Conservation (phyloP, 768 basidiomycete species). For the Hypsizygus marmoreus region DNA sequence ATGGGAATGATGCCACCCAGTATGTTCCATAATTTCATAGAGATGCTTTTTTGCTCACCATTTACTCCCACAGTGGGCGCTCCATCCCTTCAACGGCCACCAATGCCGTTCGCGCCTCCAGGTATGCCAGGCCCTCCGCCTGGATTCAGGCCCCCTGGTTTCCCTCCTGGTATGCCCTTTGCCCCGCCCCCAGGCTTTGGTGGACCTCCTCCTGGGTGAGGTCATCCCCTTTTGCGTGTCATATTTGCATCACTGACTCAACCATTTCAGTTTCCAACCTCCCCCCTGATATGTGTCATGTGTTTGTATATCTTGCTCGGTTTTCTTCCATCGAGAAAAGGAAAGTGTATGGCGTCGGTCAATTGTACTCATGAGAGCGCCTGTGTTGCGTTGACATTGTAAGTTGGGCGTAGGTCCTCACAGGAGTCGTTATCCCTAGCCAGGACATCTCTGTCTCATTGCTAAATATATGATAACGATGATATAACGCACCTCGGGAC, state of each 20-base stretch:
- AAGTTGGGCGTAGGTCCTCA: conserved; percentile 16
- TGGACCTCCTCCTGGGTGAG: conserved; percentile 85
- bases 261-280: conserved; percentile 49
- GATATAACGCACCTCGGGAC: conserved; percentile 1
- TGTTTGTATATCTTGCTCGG: not conserved
- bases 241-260: conserved; percentile 13
- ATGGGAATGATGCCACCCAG: conserved; percentile 94
- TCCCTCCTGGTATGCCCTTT: conserved; percentile 81
- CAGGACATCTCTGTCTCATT: conserved; percentile 1
- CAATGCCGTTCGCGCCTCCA: conserved; percentile 66
- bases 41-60: conserved; percentile 17
- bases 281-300: conserved; percentile 40
- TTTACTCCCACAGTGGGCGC: conserved; percentile 49
- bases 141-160: conserved; percentile 82
- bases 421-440: conserved; percentile 5
- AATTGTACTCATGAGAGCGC: conserved; percentile 12
- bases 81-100: conserved; percentile 65
- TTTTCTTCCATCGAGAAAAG: conserved; percentile 9
- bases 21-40: conserved; percentile 36
- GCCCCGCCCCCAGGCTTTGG: conserved; percentile 80
- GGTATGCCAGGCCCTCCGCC: conserved; percentile 88
- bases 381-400: conserved; percentile 14
- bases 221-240: conserved; percentile 19
- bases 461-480: conserved; percentile 14
- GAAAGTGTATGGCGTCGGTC: conserved; percentile 12